A percentile compares a stretch with the other conserved stretches of the same genome.
Conservation (phyloP, 176 grass and related monocot species). For the Poa pratensis region DNA sequence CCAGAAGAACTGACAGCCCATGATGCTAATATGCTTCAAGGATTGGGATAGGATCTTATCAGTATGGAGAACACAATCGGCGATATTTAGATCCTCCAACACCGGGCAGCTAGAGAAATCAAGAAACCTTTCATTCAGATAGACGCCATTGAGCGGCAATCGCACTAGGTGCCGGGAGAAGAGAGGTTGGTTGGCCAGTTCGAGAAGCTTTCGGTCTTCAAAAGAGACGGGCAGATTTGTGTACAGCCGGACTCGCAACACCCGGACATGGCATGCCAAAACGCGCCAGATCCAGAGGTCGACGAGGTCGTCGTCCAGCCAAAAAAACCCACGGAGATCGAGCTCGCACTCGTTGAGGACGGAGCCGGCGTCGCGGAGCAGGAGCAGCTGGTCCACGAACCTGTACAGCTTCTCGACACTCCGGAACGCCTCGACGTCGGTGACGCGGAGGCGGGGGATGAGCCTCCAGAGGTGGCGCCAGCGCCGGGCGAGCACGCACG, state of each 20-base stretch:
- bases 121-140: neutral
- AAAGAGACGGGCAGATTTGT: neutral
- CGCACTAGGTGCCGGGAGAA: neutral
- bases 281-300: conserved; percentile 2
- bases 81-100: neutral
- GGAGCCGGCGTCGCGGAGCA: conserved; percentile 6
- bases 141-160: neutral
- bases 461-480: conserved; percentile 2
- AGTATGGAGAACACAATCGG: neutral
- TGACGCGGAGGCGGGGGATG: conserved; percentile 12
- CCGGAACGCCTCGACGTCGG: neutral
- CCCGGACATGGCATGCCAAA: neutral
- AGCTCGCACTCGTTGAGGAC: neutral
- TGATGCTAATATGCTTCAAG: neutral
- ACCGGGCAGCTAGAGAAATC: conserved; percentile 17
- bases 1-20: conserved; percentile 3
- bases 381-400: neutral
- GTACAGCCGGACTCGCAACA: neutral
- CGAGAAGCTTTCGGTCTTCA: neutral
- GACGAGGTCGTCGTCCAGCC: neutral
- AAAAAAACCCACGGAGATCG: neutral
- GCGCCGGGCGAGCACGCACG: conserved; percentile 3
- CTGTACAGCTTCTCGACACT: conserved; percentile 2
- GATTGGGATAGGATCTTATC: conserved; percentile 22
- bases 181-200: neutral